Evolutionary conservation across 805 yeast genomes (phyloP).

Genomic region (Lipomyces sp.): DNA sequence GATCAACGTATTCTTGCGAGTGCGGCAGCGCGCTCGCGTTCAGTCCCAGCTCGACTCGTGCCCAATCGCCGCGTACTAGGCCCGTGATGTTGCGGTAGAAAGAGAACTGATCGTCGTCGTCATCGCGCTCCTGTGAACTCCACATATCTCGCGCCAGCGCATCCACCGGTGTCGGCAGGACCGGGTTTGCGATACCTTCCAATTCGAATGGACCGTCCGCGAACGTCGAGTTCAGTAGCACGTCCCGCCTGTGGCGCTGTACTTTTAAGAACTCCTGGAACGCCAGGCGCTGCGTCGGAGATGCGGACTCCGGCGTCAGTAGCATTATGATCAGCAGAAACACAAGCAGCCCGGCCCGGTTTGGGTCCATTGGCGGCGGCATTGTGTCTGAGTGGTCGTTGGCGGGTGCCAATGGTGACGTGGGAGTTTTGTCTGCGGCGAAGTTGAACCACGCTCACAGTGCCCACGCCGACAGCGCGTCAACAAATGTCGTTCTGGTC

Average conservation of each 20-base stretch:
- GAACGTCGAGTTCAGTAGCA: conserved; percentile 22
- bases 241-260: conserved; percentile 19
- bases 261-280: conserved; percentile 23
- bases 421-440: too few species aligned
- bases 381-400: conserved; percentile 1
- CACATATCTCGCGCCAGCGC: conserved; percentile 51
- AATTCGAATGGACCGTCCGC: conserved; percentile 23
- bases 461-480: neutral
- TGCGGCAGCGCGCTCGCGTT: conserved; percentile 24
- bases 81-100: conserved; percentile 26
- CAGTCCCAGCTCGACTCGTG: conserved; percentile 9
- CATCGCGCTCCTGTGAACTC: conserved; percentile 36
- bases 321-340: conserved; percentile 27
- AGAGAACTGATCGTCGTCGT: conserved; percentile 30
- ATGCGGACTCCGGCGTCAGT: conserved; percentile 26
- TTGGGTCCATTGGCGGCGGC: conserved; percentile 23
- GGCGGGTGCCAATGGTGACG: too few species aligned
- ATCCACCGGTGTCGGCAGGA: conserved; percentile 60
- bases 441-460: too few species aligned
- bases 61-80: conserved; percentile 22
- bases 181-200: conserved; percentile 36
- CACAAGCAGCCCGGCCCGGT: conserved; percentile 25
- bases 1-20: conserved; percentile 2
- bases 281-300: conserved; percentile 24
- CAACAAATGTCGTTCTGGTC: conserved; percentile 1